These are phyloP conservation scores for Ballota nigra DNA, from an alignment of 257 asterid genomes.

Conservation along the genomic window DNA sequence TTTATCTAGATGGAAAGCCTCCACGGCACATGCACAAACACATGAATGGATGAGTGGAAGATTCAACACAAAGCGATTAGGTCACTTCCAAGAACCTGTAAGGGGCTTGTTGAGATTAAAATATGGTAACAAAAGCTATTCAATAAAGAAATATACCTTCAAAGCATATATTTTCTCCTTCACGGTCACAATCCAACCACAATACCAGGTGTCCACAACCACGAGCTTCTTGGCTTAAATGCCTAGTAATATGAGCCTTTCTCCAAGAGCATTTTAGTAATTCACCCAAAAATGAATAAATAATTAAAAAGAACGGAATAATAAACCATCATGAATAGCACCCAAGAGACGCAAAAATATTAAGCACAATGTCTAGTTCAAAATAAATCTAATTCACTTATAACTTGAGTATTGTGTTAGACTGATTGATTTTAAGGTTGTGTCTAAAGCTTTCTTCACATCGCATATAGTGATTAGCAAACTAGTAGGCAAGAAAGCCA, in stretches of 20 bases:
- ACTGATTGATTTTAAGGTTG: background rate
- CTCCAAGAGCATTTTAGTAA: slow-evolving; percentile 38
- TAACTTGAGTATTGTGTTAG: background rate
- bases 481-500: background rate
- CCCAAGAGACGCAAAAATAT: background rate
- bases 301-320: background rate
- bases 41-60: slow-evolving; percentile 3
- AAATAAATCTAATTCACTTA: background rate
- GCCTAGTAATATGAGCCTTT: slow-evolving; percentile 93
- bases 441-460: background rate
- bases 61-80: background rate
- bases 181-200: slow-evolving; percentile 98
- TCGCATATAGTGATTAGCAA: background rate
- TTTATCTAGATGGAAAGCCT: background rate
- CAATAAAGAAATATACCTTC: slow-evolving; percentile 57
- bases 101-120: background rate
- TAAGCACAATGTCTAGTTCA: background rate
- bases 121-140: slow-evolving; percentile 5
- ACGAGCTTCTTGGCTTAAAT: slow-evolving; percentile 86
- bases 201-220: slow-evolving; percentile 75
- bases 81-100: slow-evolving; percentile 13
- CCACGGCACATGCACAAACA: background rate
- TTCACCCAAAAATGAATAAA: slow-evolving; percentile 14
- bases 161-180: slow-evolving; percentile 96
- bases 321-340: slow-evolving; percentile 9